These are phyloP conservation scores for Aspergillus bridgeri DNA, from an alignment of 495 filamentous ascomycete species.

Conservation along the genomic window DNA sequence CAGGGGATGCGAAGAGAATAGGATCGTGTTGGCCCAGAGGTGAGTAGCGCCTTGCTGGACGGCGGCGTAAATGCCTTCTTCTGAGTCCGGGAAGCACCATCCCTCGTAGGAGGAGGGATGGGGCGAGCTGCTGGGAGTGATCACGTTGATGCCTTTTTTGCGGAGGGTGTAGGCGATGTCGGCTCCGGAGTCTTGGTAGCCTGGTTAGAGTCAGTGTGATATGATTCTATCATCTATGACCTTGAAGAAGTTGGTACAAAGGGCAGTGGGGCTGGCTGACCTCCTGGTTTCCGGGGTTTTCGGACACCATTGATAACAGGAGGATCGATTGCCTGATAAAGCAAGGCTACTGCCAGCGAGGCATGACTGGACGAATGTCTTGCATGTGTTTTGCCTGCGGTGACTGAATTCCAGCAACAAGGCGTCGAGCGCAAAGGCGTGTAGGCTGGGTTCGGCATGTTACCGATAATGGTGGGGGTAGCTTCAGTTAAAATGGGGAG, in stretches of 20 bases:
- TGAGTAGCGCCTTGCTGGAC: conserved; percentile 32
- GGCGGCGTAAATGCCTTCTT: conserved; percentile 32
- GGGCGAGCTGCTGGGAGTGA: conserved; percentile 20
- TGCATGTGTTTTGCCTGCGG: not conserved
- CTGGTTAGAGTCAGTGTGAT: conserved; percentile 13
- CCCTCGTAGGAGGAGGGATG: conserved; percentile 17
- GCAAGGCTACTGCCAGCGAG: conserved; percentile 20
- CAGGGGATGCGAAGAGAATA: conserved; percentile 35
- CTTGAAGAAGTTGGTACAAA: too few species aligned
- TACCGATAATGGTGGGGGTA: not conserved
- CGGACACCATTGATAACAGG: conserved; percentile 28
- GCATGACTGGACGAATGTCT: not conserved
- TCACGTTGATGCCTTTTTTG: conserved; percentile 18
- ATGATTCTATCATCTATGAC: too few species aligned
- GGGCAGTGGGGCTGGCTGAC: too few species aligned
- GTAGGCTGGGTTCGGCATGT: not conserved
- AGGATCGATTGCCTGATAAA: conserved; percentile 29
- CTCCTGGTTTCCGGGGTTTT: conserved; percentile 31
- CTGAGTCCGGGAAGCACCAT: conserved; percentile 38
- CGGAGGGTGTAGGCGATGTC: conserved; percentile 32
- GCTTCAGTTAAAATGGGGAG: not conserved
- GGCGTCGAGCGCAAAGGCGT: not conserved
- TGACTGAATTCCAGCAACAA: not conserved
- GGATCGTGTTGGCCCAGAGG: conserved; percentile 39
- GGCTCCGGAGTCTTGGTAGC: conserved; percentile 39